Evolutionary conservation across 352 stramenopile genomes (phyloP).

Genomic region (Globisporangium nagaii): DNA sequence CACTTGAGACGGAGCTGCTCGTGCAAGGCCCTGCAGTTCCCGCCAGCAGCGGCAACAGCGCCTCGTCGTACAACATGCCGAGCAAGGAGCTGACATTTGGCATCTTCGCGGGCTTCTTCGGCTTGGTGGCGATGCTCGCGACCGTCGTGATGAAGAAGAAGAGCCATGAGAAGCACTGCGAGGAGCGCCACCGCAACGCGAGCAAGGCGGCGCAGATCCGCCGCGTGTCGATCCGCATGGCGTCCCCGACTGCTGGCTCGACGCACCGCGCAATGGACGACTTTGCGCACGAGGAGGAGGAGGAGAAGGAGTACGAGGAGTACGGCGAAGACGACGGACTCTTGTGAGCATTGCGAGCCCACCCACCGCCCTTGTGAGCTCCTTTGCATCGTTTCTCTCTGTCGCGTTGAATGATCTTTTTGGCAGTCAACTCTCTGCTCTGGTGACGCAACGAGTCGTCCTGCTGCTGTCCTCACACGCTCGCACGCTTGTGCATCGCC

Average conservation of each 20-base stretch:
- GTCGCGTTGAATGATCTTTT: conserved; percentile 3
- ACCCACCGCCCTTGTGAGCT: neutral
- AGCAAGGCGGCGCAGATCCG: conserved; percentile 63
- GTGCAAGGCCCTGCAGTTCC: neutral
- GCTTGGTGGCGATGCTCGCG: conserved; percentile 62
- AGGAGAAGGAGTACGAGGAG: conserved; percentile 38
- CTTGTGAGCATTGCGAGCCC: conserved; percentile 27
- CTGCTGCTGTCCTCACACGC: too few species aligned
- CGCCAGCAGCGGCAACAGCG: neutral
- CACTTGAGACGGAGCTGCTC: neutral
- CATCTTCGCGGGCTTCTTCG: conserved; percentile 45
- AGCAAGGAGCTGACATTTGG: conserved; percentile 54
- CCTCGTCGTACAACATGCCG: conserved; percentile 35
- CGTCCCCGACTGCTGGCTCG: conserved; percentile 2
- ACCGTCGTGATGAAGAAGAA: conserved; percentile 51
- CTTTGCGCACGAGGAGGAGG: conserved; percentile 25
- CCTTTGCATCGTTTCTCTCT: neutral
- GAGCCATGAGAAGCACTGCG: conserved; percentile 48
- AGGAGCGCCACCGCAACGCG: conserved; percentile 47
- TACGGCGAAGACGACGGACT: conserved; percentile 57
- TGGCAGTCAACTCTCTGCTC: too few species aligned
- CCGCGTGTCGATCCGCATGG: conserved; percentile 72
- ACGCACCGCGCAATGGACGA: neutral
- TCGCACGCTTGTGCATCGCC: too few species aligned
- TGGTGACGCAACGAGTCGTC: too few species aligned